These are phyloP conservation scores for Mycosphaerella arachidis DNA, from an alignment of 2,329 filamentous ascomycete genomes.

Conservation along the genomic window DNA sequence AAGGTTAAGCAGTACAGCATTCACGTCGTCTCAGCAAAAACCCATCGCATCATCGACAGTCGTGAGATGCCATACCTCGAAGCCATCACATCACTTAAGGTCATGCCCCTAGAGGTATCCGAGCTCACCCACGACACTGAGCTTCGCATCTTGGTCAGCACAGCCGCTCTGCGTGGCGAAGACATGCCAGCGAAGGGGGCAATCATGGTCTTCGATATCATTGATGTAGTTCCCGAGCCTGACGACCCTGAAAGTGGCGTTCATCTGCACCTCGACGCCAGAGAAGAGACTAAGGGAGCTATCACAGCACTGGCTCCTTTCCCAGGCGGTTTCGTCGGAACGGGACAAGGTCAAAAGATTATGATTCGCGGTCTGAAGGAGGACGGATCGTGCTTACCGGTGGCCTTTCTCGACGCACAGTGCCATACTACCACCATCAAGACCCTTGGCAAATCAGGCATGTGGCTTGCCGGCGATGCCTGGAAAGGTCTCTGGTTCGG, in stretches of 20 bases:
- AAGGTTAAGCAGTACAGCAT: slow-evolving; percentile 66
- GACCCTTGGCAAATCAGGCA: slow-evolving; percentile 73
- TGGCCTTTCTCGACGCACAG: slow-evolving; percentile 97
- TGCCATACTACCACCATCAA: slow-evolving; percentile 86
- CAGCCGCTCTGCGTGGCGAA: slow-evolving; percentile 80
- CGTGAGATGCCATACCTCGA: slow-evolving; percentile 70
- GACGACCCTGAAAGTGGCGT: slow-evolving; percentile 79
- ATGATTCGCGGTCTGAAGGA: slow-evolving; percentile 96
- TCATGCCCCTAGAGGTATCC: slow-evolving; percentile 80
- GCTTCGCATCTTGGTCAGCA: slow-evolving; percentile 78
- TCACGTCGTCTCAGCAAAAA: slow-evolving; percentile 72
- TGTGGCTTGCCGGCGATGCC: slow-evolving; percentile 83
- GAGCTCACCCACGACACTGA: slow-evolving; percentile 84
- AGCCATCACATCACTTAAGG: slow-evolving; percentile 74
- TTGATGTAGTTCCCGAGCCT: slow-evolving; percentile 85
- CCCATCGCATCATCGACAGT: slow-evolving; percentile 73
- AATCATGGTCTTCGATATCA: slow-evolving; percentile 87
- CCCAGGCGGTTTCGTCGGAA: slow-evolving; percentile 74
- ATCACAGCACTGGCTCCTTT: slow-evolving; percentile 81
- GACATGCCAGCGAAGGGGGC: slow-evolving; percentile 81
- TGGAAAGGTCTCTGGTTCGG: slow-evolving; percentile 95
- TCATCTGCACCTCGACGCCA: slow-evolving; percentile 77
- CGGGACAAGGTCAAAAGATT: slow-evolving; percentile 94
- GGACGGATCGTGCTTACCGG: slow-evolving; percentile 84
- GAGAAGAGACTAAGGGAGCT: slow-evolving; percentile 87